These are phyloP conservation scores for Hortiboletus flavorubellus DNA, from an alignment of 768 basidiomycete genomes.

Conservation along the genomic window DNA sequence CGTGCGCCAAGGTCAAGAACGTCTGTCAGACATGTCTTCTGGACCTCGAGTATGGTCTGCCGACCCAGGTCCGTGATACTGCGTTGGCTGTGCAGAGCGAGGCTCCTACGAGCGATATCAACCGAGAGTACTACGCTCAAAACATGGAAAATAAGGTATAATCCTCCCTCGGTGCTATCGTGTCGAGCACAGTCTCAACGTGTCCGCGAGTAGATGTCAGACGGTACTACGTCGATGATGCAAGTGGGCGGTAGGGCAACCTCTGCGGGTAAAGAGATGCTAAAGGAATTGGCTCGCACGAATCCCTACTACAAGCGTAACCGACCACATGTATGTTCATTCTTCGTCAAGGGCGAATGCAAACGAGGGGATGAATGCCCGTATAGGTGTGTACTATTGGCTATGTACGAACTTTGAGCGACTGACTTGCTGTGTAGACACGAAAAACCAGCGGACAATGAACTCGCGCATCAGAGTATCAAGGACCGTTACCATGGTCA, in stretches of 20 bases:
- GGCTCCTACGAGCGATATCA: slow-evolving; percentile 96
- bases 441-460: slow-evolving; percentile 82
- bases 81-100: slow-evolving; percentile 81
- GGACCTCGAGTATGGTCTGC: slow-evolving; percentile 93
- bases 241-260: slow-evolving; percentile 55
- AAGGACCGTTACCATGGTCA: slow-evolving; percentile 91
- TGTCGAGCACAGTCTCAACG: background rate
- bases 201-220: slow-evolving; percentile 54
- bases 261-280: slow-evolving; percentile 92
- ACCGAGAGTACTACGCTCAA: slow-evolving; percentile 92
- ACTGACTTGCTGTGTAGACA: slow-evolving; percentile 49
- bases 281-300: slow-evolving; percentile 90
- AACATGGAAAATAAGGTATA: slow-evolving; percentile 81
- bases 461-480: slow-evolving; percentile 86
- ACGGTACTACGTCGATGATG: slow-evolving; percentile 58
- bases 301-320: slow-evolving; percentile 99
- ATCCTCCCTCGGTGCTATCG: background rate
- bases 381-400: slow-evolving; percentile 51
- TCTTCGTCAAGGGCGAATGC: slow-evolving; percentile 95
- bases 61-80: slow-evolving; percentile 96
- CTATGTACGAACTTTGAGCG: background rate
- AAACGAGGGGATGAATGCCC: slow-evolving; percentile 90
- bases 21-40: slow-evolving; percentile 97
- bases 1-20: slow-evolving; percentile 94
- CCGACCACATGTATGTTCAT: slow-evolving; percentile 89